Percentiles rank a stretch among this genome's conserved stretches.
These are phyloP conservation scores for Dalbergia cochinchinensis DNA, from an alignment of 306 rosid species.

Conservation along the genomic window DNA sequence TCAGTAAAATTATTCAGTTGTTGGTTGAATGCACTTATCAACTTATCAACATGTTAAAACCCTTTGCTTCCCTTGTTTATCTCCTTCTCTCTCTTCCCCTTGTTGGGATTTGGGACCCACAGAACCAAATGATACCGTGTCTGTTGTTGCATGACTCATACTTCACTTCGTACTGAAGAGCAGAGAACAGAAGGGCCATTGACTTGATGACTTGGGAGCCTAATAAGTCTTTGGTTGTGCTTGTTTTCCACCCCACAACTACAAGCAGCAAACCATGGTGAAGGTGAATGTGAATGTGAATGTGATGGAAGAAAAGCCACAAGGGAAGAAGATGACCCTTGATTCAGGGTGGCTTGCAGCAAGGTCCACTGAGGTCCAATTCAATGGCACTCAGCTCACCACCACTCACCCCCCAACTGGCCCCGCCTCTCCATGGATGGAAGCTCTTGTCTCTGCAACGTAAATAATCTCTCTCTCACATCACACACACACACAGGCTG, in stretches of 20 bases:
- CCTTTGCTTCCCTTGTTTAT: too few relatives aligned
- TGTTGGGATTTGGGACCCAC: too few relatives aligned
- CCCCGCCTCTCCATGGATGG: constrained; percentile 77
- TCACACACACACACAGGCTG: not conserved
- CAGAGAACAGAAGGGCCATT: not conserved
- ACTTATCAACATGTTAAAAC: too few relatives aligned
- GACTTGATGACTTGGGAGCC: too few relatives aligned
- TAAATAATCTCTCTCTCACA: constrained; percentile 46
- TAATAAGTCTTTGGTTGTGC: not conserved
- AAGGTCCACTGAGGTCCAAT: constrained; percentile 67
- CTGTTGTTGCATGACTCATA: not conserved
- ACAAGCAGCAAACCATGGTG: not conserved
- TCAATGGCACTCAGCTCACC: constrained; percentile 81
- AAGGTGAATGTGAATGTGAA: too few relatives aligned
- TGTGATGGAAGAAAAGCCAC: constrained; percentile 15
- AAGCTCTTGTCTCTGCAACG: constrained; percentile 92
- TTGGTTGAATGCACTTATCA: too few relatives aligned
- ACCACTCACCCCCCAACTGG: constrained; percentile 80
- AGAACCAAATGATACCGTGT: not conserved
- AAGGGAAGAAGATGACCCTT: constrained; percentile 68
- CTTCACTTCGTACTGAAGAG: not conserved
- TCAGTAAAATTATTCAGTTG: too few relatives aligned
- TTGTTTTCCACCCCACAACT: not conserved
- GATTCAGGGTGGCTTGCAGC: constrained; percentile 92
- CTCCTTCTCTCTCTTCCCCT: too few relatives aligned